Conservation (phyloP, 2,329 filamentous ascomycete species). For the Curvularia spicifera region DNA sequence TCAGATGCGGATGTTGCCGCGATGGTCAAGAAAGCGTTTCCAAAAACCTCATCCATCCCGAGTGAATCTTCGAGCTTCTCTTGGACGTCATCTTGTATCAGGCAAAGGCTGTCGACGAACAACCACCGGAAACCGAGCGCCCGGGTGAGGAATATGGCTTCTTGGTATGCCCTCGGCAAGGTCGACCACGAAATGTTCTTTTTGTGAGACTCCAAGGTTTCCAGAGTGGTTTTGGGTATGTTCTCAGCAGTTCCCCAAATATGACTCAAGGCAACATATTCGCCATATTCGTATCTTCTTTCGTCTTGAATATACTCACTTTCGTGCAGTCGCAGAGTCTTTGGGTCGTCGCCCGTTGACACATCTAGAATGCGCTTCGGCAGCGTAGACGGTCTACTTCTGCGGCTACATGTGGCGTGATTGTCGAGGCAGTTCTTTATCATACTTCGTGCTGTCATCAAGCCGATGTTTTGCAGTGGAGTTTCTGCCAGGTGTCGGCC, state of each 20-base stretch:
- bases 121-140: constrained; percentile 47
- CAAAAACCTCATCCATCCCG: constrained; percentile 39
- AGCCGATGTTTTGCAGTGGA: constrained; percentile 37
- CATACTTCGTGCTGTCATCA: constrained; percentile 35
- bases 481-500: constrained; percentile 41
- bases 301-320: constrained; percentile 34
- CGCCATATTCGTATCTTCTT: constrained; percentile 39
- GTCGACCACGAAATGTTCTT: constrained; percentile 38
- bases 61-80: constrained; percentile 39
- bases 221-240: constrained; percentile 39
- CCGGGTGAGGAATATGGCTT: constrained; percentile 45
- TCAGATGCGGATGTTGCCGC: constrained; percentile 43
- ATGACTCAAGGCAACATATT: constrained; percentile 44
- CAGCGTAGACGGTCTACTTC: constrained; percentile 30
- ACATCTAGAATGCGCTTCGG: constrained; percentile 44
- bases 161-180: constrained; percentile 44
- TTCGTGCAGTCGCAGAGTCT: constrained; percentile 40
- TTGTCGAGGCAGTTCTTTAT: constrained; percentile 40
- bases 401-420: constrained; percentile 39
- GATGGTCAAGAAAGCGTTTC: constrained; percentile 44
- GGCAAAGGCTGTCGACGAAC: constrained; percentile 47
- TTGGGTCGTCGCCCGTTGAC: constrained; percentile 35
- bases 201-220: constrained; percentile 36
- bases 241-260: constrained; percentile 40
- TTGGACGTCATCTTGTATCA: constrained; percentile 40